These are phyloP conservation scores for Coemansia linderi DNA, from an alignment of 371 early-diverging fungal species.

Conservation along the genomic window DNA sequence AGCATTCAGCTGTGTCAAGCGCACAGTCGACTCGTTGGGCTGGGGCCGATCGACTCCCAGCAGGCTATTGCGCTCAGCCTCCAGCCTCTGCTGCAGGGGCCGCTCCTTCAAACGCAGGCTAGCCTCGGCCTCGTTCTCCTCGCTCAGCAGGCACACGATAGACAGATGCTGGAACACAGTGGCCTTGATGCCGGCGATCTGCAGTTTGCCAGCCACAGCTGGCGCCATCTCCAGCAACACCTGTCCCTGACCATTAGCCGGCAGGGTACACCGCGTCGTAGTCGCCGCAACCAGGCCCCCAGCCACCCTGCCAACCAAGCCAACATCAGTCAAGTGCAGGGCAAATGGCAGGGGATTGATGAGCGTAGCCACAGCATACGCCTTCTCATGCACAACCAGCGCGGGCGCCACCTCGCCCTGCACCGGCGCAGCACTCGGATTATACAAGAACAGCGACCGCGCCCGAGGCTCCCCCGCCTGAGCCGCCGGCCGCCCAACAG, in stretches of 20 bases:
- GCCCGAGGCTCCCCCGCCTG: background rate
- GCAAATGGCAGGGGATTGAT: conserved; percentile 48
- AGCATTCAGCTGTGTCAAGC: conserved; percentile 26
- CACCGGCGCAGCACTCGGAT: conserved; percentile 41
- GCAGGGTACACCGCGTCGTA: conserved; percentile 26
- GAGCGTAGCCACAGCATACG: conserved; percentile 44
- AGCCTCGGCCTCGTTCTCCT: conserved; percentile 25
- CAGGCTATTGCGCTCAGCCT: conserved; percentile 29
- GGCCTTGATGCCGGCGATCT: conserved; percentile 29
- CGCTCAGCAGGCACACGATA: conserved; percentile 29
- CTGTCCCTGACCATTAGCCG: conserved; percentile 26
- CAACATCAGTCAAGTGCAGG: conserved; percentile 35
- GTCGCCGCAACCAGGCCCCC: background rate
- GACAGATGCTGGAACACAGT: conserved; percentile 46
- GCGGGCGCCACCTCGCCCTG: conserved; percentile 24
- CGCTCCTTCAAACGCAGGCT: conserved; percentile 20
- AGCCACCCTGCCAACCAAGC: conserved; percentile 12
- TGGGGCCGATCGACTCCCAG: background rate
- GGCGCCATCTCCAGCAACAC: conserved; percentile 38
- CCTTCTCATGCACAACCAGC: conserved; percentile 34
- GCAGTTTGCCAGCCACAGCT: conserved; percentile 23
- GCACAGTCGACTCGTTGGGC: conserved; percentile 13
- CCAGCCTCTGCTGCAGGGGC: conserved; percentile 34
- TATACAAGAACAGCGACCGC: conserved; percentile 41
- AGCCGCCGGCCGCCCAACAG: background rate